phyloP scores from a whole-genome alignment of 179 eudicot genomes.

The Carnegiea gigantea region DNA sequence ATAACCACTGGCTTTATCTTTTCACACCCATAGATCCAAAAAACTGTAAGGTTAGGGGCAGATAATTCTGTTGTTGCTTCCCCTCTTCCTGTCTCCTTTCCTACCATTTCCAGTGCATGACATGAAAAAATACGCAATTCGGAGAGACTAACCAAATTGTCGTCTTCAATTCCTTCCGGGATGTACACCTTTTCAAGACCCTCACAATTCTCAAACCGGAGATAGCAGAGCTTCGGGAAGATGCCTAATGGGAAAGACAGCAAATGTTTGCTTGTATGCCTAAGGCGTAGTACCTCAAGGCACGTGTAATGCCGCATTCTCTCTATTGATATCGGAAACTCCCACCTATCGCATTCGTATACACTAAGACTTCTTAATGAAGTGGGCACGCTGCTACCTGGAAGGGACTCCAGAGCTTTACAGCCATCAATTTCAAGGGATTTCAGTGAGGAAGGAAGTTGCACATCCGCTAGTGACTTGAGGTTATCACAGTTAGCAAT shows the following conservation, averaged over 20 bases:
- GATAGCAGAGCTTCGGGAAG: neutral
- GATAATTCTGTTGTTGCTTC: too few relatives aligned
- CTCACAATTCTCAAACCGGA: neutral
- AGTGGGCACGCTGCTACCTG: constrained; percentile 15
- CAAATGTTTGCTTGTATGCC: neutral
- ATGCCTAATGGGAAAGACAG: constrained; percentile 20
- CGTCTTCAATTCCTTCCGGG: neutral
- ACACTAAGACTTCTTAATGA: constrained; percentile 10
- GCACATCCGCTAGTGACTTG: neutral
- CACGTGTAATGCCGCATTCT: constrained; percentile 15
- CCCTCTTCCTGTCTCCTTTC: too few relatives aligned
- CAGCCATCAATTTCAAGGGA: neutral
- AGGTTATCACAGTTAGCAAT: neutral
- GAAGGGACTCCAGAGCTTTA: constrained; percentile 20
- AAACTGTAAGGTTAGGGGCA: neutral
- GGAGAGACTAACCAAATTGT: too few relatives aligned
- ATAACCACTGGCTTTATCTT: too few relatives aligned
- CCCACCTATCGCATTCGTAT: neutral
- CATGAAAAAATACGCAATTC: neutral
- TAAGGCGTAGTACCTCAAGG: neutral
- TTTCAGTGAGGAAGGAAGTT: constrained; percentile 1
- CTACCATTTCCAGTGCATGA: neutral
- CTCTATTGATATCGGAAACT: constrained; percentile 8
- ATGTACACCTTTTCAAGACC: constrained; percentile 6
- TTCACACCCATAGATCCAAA: too few relatives aligned